Evolutionary conservation across 345 rosid genomes (phyloP), one percentile per base, ranked within the genome.

Genomic region (Carallia pectinifolia): DNA sequence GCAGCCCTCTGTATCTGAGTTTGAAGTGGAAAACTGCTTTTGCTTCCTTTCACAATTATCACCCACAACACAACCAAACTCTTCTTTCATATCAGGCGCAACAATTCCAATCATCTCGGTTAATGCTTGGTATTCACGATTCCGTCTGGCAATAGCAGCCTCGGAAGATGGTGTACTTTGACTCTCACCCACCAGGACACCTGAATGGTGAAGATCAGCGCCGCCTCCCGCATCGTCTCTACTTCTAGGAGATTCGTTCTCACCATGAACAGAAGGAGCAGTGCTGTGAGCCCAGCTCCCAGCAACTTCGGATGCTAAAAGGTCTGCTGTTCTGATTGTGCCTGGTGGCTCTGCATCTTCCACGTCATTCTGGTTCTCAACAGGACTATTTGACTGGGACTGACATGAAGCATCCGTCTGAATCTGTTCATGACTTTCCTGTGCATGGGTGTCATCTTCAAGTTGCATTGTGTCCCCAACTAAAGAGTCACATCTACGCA

Each of bases 281-380:
- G 97, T 87, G 80, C 97, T 84, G 77, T 76, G 71, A 77, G 86
- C 93, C 99, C 98, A 92, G 71, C 97, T 92, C 66, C 97, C 97
- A 55, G 77, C 86, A 79, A 81, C 91, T 82, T 95, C 98, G 29
- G 99, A 92, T 67, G 97, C 81, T 75, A 90, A 64, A 72, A 95
- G 98, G 72, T 95, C 99, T 0, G 86, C 81, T 17, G 97, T 92
- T 77, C 82, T 83, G 74, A 90, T 77, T 17, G 88, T 86, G 44
- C 80, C 88, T 71, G 81, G 87, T 6, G 81, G 83, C 71, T 89
- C 95, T 12, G 84, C 87, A 72, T 92, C 96, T 65, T 88, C 89
- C 0, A 73, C 58, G 53, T 56, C 77, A 29, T 75, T 90, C 67
- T 61, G 71, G 67, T 77, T 78, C 61, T 81, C 84, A 23, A 36